Conservation (phyloP, 2,329 filamentous ascomycete genomes). For the Juglanconis juglandina region DNA sequence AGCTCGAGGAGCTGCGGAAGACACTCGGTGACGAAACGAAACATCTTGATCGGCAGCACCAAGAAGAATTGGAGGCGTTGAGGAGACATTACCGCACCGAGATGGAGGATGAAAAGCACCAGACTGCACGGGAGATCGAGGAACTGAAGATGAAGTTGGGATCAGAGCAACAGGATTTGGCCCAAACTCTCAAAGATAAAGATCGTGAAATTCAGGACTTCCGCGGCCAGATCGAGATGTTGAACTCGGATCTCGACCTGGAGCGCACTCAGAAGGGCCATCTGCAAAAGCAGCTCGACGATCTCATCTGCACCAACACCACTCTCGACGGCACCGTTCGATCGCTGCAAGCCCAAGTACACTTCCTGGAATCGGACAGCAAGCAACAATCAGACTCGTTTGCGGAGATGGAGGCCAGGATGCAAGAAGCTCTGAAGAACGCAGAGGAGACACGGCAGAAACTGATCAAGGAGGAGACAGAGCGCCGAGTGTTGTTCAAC, state of each 20-base stretch:
- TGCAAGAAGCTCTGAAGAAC: constrained; percentile 71
- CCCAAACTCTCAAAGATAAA: constrained; percentile 45
- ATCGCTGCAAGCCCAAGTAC: constrained; percentile 75
- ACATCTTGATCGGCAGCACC: constrained; percentile 56
- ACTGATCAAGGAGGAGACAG: constrained; percentile 84
- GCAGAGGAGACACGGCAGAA: constrained; percentile 74
- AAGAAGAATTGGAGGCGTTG: constrained; percentile 64
- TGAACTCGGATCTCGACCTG: constrained; percentile 52
- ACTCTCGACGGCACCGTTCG: constrained; percentile 72
- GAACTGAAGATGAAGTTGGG: constrained; percentile 56
- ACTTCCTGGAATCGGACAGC: constrained; percentile 85
- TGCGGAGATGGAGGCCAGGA: constrained; percentile 72
- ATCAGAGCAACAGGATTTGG: constrained; percentile 50
- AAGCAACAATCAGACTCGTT: constrained; percentile 87
- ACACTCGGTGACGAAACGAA: constrained; percentile 54
- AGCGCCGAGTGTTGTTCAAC: constrained; percentile 90
- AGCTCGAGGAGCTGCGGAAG: constrained; percentile 52
- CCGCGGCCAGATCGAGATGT: constrained; percentile 41
- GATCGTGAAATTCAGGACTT: constrained; percentile 53
- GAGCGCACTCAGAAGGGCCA: constrained; percentile 61
- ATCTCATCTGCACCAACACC: constrained; percentile 58
- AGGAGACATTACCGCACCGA: constrained; percentile 61
- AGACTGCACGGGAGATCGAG: constrained; percentile 54
- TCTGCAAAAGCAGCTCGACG: constrained; percentile 51
- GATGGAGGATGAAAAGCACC: constrained; percentile 61